These are phyloP conservation scores for Cyclostephanos invisitatus DNA, from an alignment of 108 stramenopile genomes.

Conservation along the genomic window DNA sequence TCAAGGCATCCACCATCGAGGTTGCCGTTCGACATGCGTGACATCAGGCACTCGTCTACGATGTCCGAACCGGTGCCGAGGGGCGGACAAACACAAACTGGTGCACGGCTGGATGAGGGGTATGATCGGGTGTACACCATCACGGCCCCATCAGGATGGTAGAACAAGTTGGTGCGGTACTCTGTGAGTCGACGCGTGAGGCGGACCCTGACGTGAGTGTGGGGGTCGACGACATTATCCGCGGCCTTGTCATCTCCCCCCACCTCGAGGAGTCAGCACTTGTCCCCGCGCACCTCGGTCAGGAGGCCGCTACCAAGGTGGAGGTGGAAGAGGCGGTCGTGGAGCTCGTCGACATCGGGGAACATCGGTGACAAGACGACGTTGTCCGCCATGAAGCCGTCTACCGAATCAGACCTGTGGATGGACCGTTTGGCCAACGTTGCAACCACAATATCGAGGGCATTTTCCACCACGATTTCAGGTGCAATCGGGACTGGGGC, in stretches of 20 bases:
- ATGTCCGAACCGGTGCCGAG: no score
- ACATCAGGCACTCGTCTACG: no score
- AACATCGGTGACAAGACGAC: neutral
- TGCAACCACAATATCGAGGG: constrained; percentile 25
- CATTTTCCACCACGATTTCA: constrained; percentile 20
- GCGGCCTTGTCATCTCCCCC: neutral
- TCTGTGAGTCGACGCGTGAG: constrained; percentile 45
- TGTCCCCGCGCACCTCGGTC: neutral
- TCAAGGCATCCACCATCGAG: no score
- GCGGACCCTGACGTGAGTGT: constrained; percentile 17
- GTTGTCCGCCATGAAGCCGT: neutral
- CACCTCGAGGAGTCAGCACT: constrained; percentile 23
- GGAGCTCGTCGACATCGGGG: no score
- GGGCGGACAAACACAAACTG: no score
- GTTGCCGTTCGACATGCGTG: no score
- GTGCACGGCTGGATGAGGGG: neutral
- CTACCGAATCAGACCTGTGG: neutral
- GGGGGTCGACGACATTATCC: constrained; percentile 14
- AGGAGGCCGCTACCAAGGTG: constrained; percentile 3
- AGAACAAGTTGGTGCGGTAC: constrained; percentile 30
- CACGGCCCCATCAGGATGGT: constrained; percentile 23
- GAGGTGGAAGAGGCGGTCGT: no score
- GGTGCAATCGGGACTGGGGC: neutral
- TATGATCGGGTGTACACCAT: constrained; percentile 17
- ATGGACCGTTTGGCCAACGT: neutral